Base-by-base conservation (phyloP, 495 filamentous ascomycete species). In the Recurvomyces mirabilis region DNA sequence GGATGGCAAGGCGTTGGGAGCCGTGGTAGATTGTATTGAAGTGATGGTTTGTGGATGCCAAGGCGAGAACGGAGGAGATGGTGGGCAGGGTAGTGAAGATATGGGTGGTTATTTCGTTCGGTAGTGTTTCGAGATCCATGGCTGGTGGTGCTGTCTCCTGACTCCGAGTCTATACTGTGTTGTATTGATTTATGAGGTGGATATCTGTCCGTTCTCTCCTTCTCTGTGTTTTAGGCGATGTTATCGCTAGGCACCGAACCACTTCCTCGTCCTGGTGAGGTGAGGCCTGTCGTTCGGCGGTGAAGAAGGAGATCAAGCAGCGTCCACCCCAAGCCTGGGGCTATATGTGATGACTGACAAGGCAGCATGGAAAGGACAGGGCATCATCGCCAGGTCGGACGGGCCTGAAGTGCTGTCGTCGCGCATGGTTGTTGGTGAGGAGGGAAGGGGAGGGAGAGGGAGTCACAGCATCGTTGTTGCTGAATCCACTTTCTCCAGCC, bases 271-370 rank as follows among this genome's bases (percentile, higher is more conserved):
- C n/a, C n/a, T n/a, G n/a, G n/a, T n/a, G 31, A 15, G 38, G 38
- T 50, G 14, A 2, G 15, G 11, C 3, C 14, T 29, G 46, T 19
- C 35, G 41, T 44, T 20, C 45, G 36, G 53, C 28, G 25, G 58
- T 62, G 56, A 58, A 46, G 51, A 39, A 56, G 43, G 56, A 49
- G 64, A 48, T 71, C 64, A 83, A 66, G 69, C 67, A 41, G 60
- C 57, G 50, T 60, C 58, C 53, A 82, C 82, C 81, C 81, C 81
- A 58, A 59, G 77, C 57, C 78, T 84, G 82, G 82, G 84, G 80
- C 73, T 81, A 75, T 78, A 39, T 14, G 20, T 41, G 15, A 25
- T 19, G 26, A 40, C 17, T 12, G 21, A 14, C 1, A 15, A 18
- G 20, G 14, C 44, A 28, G 17, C 17, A 18, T 9, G 14, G 14